Evolutionary conservation across 176 grass and related monocot species (phyloP), one percentile per base, ranked within the genome.

Genomic region (Eleusine coracana): DNA sequence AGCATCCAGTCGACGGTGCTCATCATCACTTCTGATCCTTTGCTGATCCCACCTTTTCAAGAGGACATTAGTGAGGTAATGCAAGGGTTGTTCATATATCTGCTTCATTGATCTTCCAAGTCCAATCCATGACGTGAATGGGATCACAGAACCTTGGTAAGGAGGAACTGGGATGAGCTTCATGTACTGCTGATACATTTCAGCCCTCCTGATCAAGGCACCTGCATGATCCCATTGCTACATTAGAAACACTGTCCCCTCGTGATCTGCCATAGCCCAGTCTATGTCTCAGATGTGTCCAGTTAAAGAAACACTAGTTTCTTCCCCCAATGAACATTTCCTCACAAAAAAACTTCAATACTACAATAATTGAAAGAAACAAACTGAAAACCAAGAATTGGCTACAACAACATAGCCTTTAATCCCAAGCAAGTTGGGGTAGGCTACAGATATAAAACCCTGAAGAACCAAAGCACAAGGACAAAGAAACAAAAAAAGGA

Each of bases 181-280:
- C 96, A 96, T 99, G 79, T 96, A 99, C 44, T 91, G 85, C 77
- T 93, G 88, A 87, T 98, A 98, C 90, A 95, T 93, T 79, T 92
- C 87, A 20, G 96, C 93, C 93, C 45, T 98, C 87, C 84, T 90
- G 80, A 90, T 66, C 70, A 95, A 80, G 71, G 76, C 73, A 93
- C 89, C 96, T 93, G 92, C 90, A 95, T 37, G 75, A 84, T 89
- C 82, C 40, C 84, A 71, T 49, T 79, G 82, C 15, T 9, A 2
- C 42, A 77, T 83, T 80, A 75, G 52, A 80, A 80, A 75, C 10
- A 59, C 21, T 38, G n/a, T 58, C 68, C 49, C 36, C 66, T 0
- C 1, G 69, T 7, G 66, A 58, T 81, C 65, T 13, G 49, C 10
- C 12, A 1, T 13, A 82, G 68, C 21, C 81, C 14, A 66, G 31